Conservation (phyloP, 805 yeast genomes). For the Teunomyces kruisii region DNA sequence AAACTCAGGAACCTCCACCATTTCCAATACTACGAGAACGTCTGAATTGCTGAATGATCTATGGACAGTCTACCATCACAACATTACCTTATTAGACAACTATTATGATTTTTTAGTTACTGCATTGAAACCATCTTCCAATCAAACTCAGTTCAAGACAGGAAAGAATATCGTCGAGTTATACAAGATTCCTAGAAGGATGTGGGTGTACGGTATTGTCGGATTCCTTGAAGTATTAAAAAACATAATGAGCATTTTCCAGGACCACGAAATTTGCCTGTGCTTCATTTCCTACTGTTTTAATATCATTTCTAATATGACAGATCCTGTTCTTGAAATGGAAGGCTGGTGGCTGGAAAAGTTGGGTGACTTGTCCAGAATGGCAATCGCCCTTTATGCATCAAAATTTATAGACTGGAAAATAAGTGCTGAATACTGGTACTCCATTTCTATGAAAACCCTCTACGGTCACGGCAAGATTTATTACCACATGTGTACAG, state of each 20-base stretch:
- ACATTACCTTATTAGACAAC: conserved; percentile 63
- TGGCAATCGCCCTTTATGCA: conserved; percentile 84
- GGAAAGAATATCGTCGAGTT: conserved; percentile 77
- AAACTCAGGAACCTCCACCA: conserved; percentile 9
- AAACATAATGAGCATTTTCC: conserved; percentile 68
- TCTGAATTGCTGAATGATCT: conserved; percentile 58
- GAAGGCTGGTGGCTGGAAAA: conserved; percentile 83
- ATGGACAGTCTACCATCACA: conserved; percentile 71
- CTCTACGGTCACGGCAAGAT: conserved; percentile 83
- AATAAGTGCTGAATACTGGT: conserved; percentile 80
- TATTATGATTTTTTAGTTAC: conserved; percentile 72
- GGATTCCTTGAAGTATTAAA: conserved; percentile 76
- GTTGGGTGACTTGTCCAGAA: conserved; percentile 79
- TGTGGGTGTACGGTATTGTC: conserved; percentile 86
- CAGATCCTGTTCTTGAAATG: conserved; percentile 56
- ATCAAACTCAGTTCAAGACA: conserved; percentile 55
- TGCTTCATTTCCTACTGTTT: conserved; percentile 75
- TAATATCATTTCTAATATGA: conserved; percentile 53
- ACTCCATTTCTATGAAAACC: conserved; percentile 66
- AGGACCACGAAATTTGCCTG: conserved; percentile 75
- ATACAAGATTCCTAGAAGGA: conserved; percentile 72
- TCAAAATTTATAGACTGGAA: conserved; percentile 86
- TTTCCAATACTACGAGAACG: conserved; percentile 27
- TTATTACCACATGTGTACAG: conserved; percentile 85
- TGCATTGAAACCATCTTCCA: conserved; percentile 62